phyloP scores from a whole-genome alignment of 2,329 filamentous ascomycete genomes.

The Trichoderma sp. region DNA sequence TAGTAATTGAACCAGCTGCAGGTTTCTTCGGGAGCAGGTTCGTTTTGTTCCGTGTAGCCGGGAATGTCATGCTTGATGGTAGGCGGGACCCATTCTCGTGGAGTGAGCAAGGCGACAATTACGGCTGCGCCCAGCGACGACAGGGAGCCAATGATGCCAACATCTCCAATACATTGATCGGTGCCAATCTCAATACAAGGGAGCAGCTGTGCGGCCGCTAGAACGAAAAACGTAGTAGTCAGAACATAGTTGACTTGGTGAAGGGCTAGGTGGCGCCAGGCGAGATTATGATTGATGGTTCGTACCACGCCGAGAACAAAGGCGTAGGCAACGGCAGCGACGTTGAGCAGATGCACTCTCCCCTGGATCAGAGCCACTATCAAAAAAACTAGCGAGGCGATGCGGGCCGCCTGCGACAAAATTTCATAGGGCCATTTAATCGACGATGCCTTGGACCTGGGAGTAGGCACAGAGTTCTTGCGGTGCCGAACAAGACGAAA shows the following conservation, averaged over 20 bases:
- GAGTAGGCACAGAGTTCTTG: conserved; percentile 24
- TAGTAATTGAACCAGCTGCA: conserved; percentile 54
- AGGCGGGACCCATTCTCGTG: conserved; percentile 50
- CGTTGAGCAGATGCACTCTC: conserved; percentile 37
- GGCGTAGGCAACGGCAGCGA: conserved; percentile 38
- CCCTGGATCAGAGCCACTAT: conserved; percentile 35
- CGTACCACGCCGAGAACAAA: conserved; percentile 44
- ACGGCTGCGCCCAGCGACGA: conserved; percentile 37
- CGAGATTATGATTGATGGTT: conserved; percentile 36
- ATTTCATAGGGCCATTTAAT: conserved; percentile 44
- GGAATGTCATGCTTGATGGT: conserved; percentile 38
- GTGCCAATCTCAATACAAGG: conserved; percentile 42
- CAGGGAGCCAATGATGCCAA: conserved; percentile 35
- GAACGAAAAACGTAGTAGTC: conserved; percentile 35
- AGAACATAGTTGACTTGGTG: conserved; percentile 49
- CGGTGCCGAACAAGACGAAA: conserved; percentile 34
- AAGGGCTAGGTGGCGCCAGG: conserved; percentile 46
- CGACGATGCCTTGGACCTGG: conserved; percentile 35
- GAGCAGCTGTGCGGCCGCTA: conserved; percentile 38
- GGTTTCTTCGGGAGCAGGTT: conserved; percentile 50
- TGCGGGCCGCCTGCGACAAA: conserved; percentile 40
- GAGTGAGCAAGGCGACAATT: conserved; percentile 43
- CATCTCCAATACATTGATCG: conserved; percentile 28
- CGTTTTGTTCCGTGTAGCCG: conserved; percentile 35
- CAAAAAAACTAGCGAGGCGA: conserved; percentile 39